phyloP scores from a whole-genome alignment of 2,329 filamentous ascomycete genomes.

The Phaeosphaeriaceae sp. region DNA sequence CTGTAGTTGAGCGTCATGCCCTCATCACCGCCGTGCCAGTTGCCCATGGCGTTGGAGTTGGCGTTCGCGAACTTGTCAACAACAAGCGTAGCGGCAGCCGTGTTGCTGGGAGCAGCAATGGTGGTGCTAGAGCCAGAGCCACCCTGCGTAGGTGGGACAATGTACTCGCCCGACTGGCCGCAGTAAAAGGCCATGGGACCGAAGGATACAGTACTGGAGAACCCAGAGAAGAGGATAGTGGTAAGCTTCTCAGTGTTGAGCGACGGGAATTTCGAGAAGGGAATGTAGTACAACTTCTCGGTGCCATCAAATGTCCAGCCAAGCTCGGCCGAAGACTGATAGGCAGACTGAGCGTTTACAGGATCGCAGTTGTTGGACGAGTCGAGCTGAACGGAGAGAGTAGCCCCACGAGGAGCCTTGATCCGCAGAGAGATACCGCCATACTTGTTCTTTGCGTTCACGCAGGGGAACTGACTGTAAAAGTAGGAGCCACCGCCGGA shows the following conservation, averaged over 20 bases:
- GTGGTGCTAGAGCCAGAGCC: slow-evolving; percentile 54
- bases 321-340: slow-evolving; percentile 57
- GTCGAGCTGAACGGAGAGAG: slow-evolving; percentile 60
- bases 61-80: slow-evolving; percentile 67
- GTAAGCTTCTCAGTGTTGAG: slow-evolving; percentile 61
- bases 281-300: slow-evolving; percentile 66
- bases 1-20: slow-evolving; percentile 61
- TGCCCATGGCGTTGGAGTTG: slow-evolving; percentile 64
- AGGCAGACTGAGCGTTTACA: slow-evolving; percentile 41
- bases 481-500: slow-evolving; percentile 60
- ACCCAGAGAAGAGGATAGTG: slow-evolving; percentile 59
- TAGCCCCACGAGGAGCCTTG: slow-evolving; percentile 60
- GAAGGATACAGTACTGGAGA: slow-evolving; percentile 58
- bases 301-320: slow-evolving; percentile 68
- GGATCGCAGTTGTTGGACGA: slow-evolving; percentile 57
- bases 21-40: slow-evolving; percentile 73
- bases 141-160: slow-evolving; percentile 53
- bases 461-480: slow-evolving; percentile 64
- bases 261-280: slow-evolving; percentile 60
- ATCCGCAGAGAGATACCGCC: slow-evolving; percentile 65
- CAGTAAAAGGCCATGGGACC: slow-evolving; percentile 68
- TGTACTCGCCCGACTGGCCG: slow-evolving; percentile 60
- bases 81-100: slow-evolving; percentile 57
- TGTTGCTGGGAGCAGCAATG: slow-evolving; percentile 58
- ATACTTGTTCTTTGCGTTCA: slow-evolving; percentile 59